phyloP scores from a whole-genome alignment of 1,284 basidiomycete genomes.

The Clitocybe nebularis region DNA sequence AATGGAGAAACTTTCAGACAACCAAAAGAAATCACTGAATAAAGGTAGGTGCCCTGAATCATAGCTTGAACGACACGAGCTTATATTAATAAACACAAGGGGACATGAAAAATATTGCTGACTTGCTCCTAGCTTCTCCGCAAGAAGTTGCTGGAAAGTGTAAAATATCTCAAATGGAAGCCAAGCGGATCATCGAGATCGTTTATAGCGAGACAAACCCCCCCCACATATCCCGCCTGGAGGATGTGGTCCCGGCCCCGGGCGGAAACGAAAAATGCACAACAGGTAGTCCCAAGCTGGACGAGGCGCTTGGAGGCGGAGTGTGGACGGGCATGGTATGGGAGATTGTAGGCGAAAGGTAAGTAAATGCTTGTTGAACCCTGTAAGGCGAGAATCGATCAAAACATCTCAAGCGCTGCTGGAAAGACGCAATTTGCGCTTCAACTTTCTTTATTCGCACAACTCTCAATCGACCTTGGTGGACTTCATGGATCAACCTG shows the following conservation, averaged over 20 bases:
- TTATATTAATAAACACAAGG: slow-evolving; percentile 29
- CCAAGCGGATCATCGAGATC: slow-evolving; percentile 43
- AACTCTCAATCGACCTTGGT: slow-evolving; percentile 52
- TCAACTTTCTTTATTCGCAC: slow-evolving; percentile 72
- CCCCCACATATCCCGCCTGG: slow-evolving; percentile 32
- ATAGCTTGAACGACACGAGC: no score
- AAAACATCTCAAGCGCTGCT: slow-evolving; percentile 54
- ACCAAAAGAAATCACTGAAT: slow-evolving; percentile 10
- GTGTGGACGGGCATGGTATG: slow-evolving; percentile 74
- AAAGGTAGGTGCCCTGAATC: slow-evolving; percentile 14
- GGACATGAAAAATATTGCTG: slow-evolving; percentile 40
- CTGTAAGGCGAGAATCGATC: neutral
- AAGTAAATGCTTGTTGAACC: slow-evolving; percentile 6
- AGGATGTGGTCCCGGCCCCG: slow-evolving; percentile 28
- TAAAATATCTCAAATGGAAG: slow-evolving; percentile 42
- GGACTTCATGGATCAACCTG: slow-evolving; percentile 61
- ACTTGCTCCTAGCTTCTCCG: slow-evolving; percentile 45
- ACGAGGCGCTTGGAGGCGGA: slow-evolving; percentile 70
- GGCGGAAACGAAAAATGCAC: slow-evolving; percentile 47
- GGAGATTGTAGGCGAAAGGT: slow-evolving; percentile 89
- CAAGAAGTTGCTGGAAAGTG: slow-evolving; percentile 54
- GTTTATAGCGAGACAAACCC: slow-evolving; percentile 39
- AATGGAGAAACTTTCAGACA: slow-evolving; percentile 4
- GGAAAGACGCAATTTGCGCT: slow-evolving; percentile 87
- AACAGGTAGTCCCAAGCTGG: slow-evolving; percentile 68